A percentile compares a stretch with the other conserved stretches of the same genome.
phyloP scores from a whole-genome alignment of 2,329 filamentous ascomycete species.

The Fusarium tanahbumbuense region DNA sequence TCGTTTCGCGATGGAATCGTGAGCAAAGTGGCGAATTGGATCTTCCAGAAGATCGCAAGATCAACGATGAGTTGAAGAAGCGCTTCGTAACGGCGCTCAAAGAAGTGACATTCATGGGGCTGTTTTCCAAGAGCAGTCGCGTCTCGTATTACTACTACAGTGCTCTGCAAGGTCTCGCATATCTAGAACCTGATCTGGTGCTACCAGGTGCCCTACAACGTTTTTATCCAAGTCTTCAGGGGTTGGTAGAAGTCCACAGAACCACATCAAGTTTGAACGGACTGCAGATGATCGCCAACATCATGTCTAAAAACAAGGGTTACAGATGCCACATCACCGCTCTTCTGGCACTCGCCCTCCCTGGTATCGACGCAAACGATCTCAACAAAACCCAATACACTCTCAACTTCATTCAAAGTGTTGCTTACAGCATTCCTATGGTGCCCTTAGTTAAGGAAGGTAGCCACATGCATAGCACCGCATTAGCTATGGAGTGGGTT shows the following conservation, averaged over 20 bases:
- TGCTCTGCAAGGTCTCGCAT: slow-evolving; percentile 88
- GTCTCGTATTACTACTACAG: slow-evolving; percentile 93
- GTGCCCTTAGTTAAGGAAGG: slow-evolving; percentile 74
- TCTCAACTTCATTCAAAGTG: slow-evolving; percentile 92
- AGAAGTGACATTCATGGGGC: slow-evolving; percentile 97
- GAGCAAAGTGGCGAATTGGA: slow-evolving; percentile 94
- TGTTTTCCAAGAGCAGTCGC: slow-evolving; percentile 94
- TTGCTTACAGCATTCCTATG: slow-evolving; percentile 96
- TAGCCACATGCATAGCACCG: slow-evolving; percentile 76
- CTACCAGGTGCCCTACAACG: slow-evolving; percentile 92
- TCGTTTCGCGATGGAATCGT: slow-evolving; percentile 97
- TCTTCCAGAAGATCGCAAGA: slow-evolving; percentile 79
- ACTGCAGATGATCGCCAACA: slow-evolving; percentile 89
- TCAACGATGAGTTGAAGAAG: slow-evolving; percentile 83
- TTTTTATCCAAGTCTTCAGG: slow-evolving; percentile 97
- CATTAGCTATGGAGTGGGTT: slow-evolving; percentile 90
- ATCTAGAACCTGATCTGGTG: slow-evolving; percentile 90
- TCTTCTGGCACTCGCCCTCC: slow-evolving; percentile 88
- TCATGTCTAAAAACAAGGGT: slow-evolving; percentile 94
- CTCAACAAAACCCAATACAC: slow-evolving; percentile 96
- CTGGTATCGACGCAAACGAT: slow-evolving; percentile 97
- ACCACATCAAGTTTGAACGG: slow-evolving; percentile 94
- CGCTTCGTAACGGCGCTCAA: slow-evolving; percentile 90
- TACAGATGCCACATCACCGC: slow-evolving; percentile 96
- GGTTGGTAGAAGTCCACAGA: slow-evolving; percentile 94